Evolutionary conservation across 2,329 filamentous ascomycete species (phyloP).

Genomic region (Apiospora koreana): DNA sequence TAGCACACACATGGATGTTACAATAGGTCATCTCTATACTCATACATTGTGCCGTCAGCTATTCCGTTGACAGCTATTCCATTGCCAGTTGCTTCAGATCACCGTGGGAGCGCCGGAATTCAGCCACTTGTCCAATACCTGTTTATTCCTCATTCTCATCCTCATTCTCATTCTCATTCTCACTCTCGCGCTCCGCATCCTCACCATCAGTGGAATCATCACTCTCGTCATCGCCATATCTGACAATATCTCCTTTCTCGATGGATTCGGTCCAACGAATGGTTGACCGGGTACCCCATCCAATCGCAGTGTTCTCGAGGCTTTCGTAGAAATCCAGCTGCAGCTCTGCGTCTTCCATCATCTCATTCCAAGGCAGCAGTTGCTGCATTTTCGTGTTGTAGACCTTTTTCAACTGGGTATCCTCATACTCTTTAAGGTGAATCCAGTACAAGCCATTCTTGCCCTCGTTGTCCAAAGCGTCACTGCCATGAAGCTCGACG

Average conservation of each 20-base stretch:
- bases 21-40: too few relatives aligned
- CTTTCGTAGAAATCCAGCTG: neutral
- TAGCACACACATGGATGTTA: too few relatives aligned
- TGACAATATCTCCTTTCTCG: neutral
- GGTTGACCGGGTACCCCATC: neutral
- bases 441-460: slow-evolving; percentile 41
- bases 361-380: slow-evolving; percentile 31
- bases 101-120: too few relatives aligned
- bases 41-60: too few relatives aligned
- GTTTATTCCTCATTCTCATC: too few relatives aligned
- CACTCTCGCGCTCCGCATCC: neutral
- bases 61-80: too few relatives aligned
- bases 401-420: slow-evolving; percentile 36
- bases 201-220: neutral
- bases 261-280: neutral
- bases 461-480: slow-evolving; percentile 37
- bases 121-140: too few relatives aligned
- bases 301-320: neutral
- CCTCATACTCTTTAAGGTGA: slow-evolving; percentile 41
- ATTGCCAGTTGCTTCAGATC: too few relatives aligned
- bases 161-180: neutral
- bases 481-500: neutral
- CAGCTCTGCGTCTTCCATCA: neutral
- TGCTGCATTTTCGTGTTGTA: slow-evolving; percentile 34
- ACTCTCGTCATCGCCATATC: neutral